Percentiles rank a stretch among this genome's conserved stretches.
Evolutionary conservation across 495 filamentous ascomycete genomes (phyloP).

Genomic region (Penicillium fimorum): DNA sequence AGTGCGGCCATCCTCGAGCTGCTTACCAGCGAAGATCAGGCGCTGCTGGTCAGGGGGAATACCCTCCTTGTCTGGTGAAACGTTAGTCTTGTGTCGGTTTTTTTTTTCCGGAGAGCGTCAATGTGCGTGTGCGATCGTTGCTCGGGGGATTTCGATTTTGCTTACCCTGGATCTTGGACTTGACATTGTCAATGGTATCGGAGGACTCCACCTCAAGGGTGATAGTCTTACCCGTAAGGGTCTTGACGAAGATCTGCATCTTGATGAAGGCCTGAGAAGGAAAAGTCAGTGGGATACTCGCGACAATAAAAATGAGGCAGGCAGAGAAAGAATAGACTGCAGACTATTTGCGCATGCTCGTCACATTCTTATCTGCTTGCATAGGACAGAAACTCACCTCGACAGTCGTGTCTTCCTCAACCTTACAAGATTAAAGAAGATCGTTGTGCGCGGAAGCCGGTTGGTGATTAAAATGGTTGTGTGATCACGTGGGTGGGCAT

Average conservation of each 20-base stretch:
- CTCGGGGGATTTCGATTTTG: background rate
- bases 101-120: background rate
- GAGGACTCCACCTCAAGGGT: conserved; percentile 99
- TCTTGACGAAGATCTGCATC: conserved; percentile 99
- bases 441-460: conserved; percentile 30
- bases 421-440: conserved; percentile 44
- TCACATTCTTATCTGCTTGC: conserved; percentile 7
- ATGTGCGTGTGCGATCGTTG: background rate
- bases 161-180: conserved; percentile 82
- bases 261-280: conserved; percentile 51
- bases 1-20: conserved; percentile 98
- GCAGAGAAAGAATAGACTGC: background rate
- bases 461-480: conserved; percentile 49
- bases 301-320: background rate
- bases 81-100: conserved; percentile 9
- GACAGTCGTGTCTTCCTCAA: conserved; percentile 60
- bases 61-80: conserved; percentile 87
- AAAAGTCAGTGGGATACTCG: conserved; percentile 14
- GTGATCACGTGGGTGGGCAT: conserved; percentile 40
- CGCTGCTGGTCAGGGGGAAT: conserved; percentile 99
- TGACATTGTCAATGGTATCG: conserved; percentile 99
- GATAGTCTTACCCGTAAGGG: conserved; percentile 99
- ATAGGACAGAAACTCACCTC: conserved; percentile 41
- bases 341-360: conserved; percentile 4
- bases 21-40: conserved; percentile 99